Base-by-base conservation (phyloP, 129 eudicot genomes). In the Calendula officinalis region DNA sequence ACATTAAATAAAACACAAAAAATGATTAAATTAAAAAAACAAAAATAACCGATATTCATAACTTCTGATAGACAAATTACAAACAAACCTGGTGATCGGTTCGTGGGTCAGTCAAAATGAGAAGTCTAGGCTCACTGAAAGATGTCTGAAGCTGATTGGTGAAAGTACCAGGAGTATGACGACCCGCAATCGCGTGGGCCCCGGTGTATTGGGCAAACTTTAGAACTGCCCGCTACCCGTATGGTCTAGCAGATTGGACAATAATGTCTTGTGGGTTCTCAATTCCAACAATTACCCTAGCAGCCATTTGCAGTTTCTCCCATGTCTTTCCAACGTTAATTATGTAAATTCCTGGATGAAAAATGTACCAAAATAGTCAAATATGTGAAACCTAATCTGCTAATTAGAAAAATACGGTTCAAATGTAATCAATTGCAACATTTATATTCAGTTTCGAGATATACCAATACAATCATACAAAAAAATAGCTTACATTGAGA, bases 261-360 rank as follows among this genome's bases (percentile, higher is more conserved):
- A 86, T 86, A 34, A 86, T 86, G 68, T 86, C 95, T 13, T 86
- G 84, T 33, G 95, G 95, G 64, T 86, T 80, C 76, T 86, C 95
- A 51, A 86, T 83, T 8, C 82, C 84, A 53, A 83, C 95, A 75
- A 86, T 86, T 8, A 83, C 90, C 71, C 95, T 86, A 57, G 95
- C 95, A 49, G 95, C 95, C 86, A 86, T 53, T 69, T 77, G 84
- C 32, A 86, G 83, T 83, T 86, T 86, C 62, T 86, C 95, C 95
- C 81, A 82, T 43, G 94, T 86, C 66, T 82, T 86, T 12, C 83
- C 94, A 45, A 86, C 57, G 53, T 86, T 82, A 55, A 85, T 85
- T 13, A 85, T 85, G 79, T 81, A 74, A 33, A 85, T 79, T 17
- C 88, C 88, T 82, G 13, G 7, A 12, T 43, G 5, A 15, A 46